phyloP scores from a whole-genome alignment of 1,139 yeast species.

The Blastobotrys malaysiensis region DNA sequence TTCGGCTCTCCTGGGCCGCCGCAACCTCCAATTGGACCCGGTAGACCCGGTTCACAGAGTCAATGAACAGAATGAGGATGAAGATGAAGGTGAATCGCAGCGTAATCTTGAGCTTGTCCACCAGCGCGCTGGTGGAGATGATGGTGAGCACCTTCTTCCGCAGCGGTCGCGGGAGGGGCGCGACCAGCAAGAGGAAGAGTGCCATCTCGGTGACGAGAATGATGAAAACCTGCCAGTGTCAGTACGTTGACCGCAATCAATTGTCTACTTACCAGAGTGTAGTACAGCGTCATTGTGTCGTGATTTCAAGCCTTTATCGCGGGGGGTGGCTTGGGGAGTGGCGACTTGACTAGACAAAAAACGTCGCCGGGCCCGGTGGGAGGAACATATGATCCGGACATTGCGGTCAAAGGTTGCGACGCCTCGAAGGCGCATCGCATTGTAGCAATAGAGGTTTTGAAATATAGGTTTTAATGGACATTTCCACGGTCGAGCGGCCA shows the following conservation, averaged over 20 bases:
- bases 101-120: conserved; percentile 68
- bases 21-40: conserved; percentile 56
- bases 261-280: conserved; percentile 45
- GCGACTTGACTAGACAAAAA: neutral
- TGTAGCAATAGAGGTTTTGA: too few relatives aligned
- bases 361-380: neutral
- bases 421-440: too few relatives aligned
- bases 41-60: conserved; percentile 79
- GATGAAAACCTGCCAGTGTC: conserved; percentile 66
- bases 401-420: too few relatives aligned
- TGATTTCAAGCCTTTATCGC: neutral
- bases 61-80: conserved; percentile 77
- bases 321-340: too few relatives aligned
- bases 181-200: conserved; percentile 72
- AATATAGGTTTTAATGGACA: too few relatives aligned
- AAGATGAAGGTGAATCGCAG: conserved; percentile 80
- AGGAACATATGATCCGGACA: neutral
- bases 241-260: conserved; percentile 21
- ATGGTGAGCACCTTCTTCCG: conserved; percentile 64
- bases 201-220: conserved; percentile 72
- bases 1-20: conserved; percentile 16
- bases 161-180: conserved; percentile 75
- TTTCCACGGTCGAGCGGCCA: too few relatives aligned
- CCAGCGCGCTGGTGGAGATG: conserved; percentile 63
- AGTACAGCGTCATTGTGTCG: conserved; percentile 61